Base-by-base conservation (phyloP, 2,329 filamentous ascomycete species). In the Trichoderma sp. region DNA sequence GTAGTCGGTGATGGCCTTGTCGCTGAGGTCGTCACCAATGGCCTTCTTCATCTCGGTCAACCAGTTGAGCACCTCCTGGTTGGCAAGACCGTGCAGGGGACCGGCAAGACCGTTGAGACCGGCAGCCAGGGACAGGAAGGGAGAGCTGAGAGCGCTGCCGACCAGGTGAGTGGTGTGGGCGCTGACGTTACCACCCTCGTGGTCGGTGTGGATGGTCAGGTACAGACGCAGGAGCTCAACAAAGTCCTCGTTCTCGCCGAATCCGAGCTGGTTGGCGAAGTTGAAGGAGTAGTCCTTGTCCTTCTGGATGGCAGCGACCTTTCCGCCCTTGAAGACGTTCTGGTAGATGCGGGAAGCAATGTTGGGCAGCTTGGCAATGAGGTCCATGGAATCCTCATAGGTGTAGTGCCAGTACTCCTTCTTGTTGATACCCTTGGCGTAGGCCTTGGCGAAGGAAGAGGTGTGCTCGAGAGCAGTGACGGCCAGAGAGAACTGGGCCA, bases 261-360 rank as follows among this genome's bases (percentile, higher is more conserved):
- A 99, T 83, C 97, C 97, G 82, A 99, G 95, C 92, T 98, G 95
- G 92, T 98, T 98, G 88, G 97, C 95, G 86, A 99, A 94, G 93
- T 99, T 99, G 94, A 93, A 99, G 82, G 93, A 91, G 90, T 98
- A 99, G 86, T 99, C 97, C 94, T 98, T 97, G 89, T 98, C 96
- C 91, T 98, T 97, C 91, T 98, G 93, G 85, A 98, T 91, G 74
- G 95, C 86, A 77, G 95, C 94, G 80, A 99, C 96, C 93, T 98
- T 98, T 89, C 97, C 97, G 84, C 97, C 97, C 93, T 98, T 98
- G 94, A 97, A 99, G 86, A 98, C 93, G 87, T 99, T 99, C 90
- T 97, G 97, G 93, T 99, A 99, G 91, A 99, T 99, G 89, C 95
- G 95, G 79, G 97, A 90, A 79, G 97, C 97, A 83, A 99, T 98